Evolutionary conservation across 2,329 filamentous ascomycete species (phyloP).

Genomic region (Pestalotiopsis sp.): DNA sequence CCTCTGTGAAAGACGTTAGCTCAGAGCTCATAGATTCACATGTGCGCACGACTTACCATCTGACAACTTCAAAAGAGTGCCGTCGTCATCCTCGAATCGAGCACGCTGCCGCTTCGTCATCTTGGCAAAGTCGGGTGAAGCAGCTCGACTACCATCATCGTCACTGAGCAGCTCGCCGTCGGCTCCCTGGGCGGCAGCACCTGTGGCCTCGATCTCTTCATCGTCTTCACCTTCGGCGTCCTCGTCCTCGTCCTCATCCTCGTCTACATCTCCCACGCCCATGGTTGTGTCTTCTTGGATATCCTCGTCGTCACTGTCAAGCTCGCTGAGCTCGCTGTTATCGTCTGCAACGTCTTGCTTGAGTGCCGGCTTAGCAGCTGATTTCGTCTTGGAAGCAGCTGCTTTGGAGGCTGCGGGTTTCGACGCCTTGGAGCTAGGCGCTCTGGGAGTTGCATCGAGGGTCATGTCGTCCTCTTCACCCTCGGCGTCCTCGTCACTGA

Average conservation of each 20-base stretch:
- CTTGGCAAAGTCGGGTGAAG: slow-evolving; percentile 57
- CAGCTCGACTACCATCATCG: slow-evolving; percentile 48
- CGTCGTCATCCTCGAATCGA: slow-evolving; percentile 57
- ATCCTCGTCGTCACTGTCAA: slow-evolving; percentile 53
- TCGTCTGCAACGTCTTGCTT: slow-evolving; percentile 34
- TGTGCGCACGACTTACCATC: slow-evolving; percentile 47
- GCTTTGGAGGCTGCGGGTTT: slow-evolving; percentile 37
- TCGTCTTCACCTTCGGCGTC: slow-evolving; percentile 45
- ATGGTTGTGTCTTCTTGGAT: slow-evolving; percentile 45
- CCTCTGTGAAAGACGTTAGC: slow-evolving; percentile 47
- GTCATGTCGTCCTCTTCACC: slow-evolving; percentile 56
- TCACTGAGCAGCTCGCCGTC: slow-evolving; percentile 45
- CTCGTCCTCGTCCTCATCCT: slow-evolving; percentile 40
- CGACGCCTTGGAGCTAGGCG: slow-evolving; percentile 52
- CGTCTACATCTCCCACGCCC: slow-evolving; percentile 39
- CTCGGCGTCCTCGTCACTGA: slow-evolving; percentile 44
- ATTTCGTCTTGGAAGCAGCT: slow-evolving; percentile 28
- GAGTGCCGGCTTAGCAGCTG: slow-evolving; percentile 24
- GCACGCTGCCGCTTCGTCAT: slow-evolving; percentile 65
- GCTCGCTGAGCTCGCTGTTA: slow-evolving; percentile 57
- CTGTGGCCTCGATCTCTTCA: slow-evolving; percentile 39
- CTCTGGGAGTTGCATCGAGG: slow-evolving; percentile 34
- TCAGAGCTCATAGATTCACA: background rate
- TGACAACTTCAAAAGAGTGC: slow-evolving; percentile 61
- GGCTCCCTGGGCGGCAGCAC: slow-evolving; percentile 44